Conservation (phyloP, 306 rosid species). For the Begonia fuchsioides region DNA sequence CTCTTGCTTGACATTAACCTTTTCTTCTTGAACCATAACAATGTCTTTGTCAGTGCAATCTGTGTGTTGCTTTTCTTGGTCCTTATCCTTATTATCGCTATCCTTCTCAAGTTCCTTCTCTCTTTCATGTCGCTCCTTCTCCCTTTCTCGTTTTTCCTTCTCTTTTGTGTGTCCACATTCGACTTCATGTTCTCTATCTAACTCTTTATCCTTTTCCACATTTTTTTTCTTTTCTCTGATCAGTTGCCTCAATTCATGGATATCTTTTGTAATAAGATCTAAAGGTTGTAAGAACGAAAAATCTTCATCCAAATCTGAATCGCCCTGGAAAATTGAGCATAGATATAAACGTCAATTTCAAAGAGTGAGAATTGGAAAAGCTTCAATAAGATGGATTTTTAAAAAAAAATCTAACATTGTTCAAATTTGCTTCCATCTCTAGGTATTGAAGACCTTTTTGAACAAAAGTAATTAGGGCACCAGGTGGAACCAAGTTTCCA, state of each 20-base stretch:
- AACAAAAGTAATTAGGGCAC: constrained; percentile 70
- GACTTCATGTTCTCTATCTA: constrained; percentile 38
- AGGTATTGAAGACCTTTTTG: constrained; percentile 94
- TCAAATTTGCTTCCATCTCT: constrained; percentile 99
- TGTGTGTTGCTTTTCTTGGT: constrained; percentile 32
- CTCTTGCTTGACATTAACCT: constrained; percentile 18
- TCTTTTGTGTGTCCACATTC: constrained; percentile 45
- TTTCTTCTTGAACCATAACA: constrained; percentile 29
- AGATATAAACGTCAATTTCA: constrained; percentile 42
- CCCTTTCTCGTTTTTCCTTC: constrained; percentile 18
- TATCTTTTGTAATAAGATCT: constrained; percentile 89
- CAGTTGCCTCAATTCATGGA: constrained; percentile 60
- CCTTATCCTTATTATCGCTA: constrained; percentile 48
- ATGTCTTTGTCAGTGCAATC: constrained; percentile 18
- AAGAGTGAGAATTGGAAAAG: constrained; percentile 5
- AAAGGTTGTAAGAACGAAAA: constrained; percentile 81
- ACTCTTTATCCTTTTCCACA: constrained; percentile 46
- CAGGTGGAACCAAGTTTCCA: constrained; percentile 83
- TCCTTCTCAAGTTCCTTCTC: constrained; percentile 54
- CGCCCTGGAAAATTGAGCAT: constrained; percentile 84
- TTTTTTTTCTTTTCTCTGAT: constrained; percentile 55
- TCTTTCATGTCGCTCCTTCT: constrained; percentile 23
- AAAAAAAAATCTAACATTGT: constrained; percentile 55
- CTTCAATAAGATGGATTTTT: constrained; percentile 8
- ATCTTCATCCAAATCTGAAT: constrained; percentile 81